These are phyloP conservation scores for Phoma sp. DNA, from an alignment of 2,329 filamentous ascomycete genomes.

Conservation along the genomic window DNA sequence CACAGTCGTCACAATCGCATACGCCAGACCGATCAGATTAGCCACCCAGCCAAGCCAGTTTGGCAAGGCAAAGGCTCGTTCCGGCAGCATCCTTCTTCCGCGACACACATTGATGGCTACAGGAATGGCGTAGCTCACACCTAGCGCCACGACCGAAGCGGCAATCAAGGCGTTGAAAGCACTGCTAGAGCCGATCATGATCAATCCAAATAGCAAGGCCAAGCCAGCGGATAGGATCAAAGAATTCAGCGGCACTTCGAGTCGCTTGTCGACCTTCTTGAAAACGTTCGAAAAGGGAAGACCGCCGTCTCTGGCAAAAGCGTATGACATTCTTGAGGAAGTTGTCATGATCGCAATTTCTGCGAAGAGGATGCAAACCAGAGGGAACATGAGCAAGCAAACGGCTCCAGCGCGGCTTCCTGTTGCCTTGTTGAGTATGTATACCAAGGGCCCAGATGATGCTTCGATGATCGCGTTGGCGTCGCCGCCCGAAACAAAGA, in stretches of 20 bases:
- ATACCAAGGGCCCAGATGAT: conserved; percentile 63
- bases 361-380: conserved; percentile 69
- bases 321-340: conserved; percentile 69
- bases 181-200: conserved; percentile 70
- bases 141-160: conserved; percentile 73
- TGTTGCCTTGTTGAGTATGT: conserved; percentile 69
- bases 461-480: conserved; percentile 62
- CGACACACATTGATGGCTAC: conserved; percentile 72
- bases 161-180: conserved; percentile 76
- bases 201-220: conserved; percentile 71
- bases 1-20: conserved; percentile 73
- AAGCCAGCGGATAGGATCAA: conserved; percentile 65
- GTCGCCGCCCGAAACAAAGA: conserved; percentile 66
- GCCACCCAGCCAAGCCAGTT: conserved; percentile 63
- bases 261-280: conserved; percentile 63
- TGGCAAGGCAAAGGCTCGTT: conserved; percentile 63
- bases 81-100: conserved; percentile 68
- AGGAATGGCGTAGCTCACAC: conserved; percentile 76
- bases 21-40: conserved; percentile 67
- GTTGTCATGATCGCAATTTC: conserved; percentile 70
- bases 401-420: conserved; percentile 65
- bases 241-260: conserved; percentile 71
- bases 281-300: conserved; percentile 67
- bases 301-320: conserved; percentile 70
- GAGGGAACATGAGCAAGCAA: conserved; percentile 70